Evolutionary conservation across 495 filamentous ascomycete species (phyloP), one percentile per base, ranked within the genome.

Genomic region (Antarctomyces pellizariae): DNA sequence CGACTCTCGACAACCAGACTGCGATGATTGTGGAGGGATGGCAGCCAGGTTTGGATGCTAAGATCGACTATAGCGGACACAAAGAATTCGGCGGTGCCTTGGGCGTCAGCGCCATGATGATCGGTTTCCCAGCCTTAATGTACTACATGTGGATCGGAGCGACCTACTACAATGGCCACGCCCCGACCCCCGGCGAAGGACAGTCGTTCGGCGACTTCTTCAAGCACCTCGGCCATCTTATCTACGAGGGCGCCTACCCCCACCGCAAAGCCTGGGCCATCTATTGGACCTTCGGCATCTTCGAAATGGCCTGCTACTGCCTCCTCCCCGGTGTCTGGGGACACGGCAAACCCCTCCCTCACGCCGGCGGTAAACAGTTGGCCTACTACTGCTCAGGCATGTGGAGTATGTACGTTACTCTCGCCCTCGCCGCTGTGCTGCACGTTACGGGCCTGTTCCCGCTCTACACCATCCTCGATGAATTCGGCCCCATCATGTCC

Each of bases 91-190:
- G 82, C 32, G 86, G 86, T 31, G 68, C 76, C 1, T 52, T 51
- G 25, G 83, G 83, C 30, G 68, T 79, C 13, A 46, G 54, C 12
- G 54, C 67, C 28, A 78, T 90, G 66, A 97, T 97, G 79, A 57
- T 86, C 33, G 71, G 68, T 24, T 97, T 93, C 49, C 86, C 86
- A 7, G 18, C 74, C 22, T 57, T 97, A 35, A 97, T 97, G 86
- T 93, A 74, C 57, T 93, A 91, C 56, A 84, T 97, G 78, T 97
- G 84, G 84, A 71, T 90, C 44, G 86, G 86, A 16, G 76, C 83
- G 20, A 78, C 69, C 24, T 84, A 80, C 49, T 97, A 91, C 46
- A 54, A 77, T 49, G 80, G 80, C 34, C 67, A 75, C 35, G 57
- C 89, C 32, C 84, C 84, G 12, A 48, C 49, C 28, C 75, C 65